Evolutionary conservation across 1,139 yeast genomes (phyloP).

Genomic region (Entelexis sorbosivorans): DNA sequence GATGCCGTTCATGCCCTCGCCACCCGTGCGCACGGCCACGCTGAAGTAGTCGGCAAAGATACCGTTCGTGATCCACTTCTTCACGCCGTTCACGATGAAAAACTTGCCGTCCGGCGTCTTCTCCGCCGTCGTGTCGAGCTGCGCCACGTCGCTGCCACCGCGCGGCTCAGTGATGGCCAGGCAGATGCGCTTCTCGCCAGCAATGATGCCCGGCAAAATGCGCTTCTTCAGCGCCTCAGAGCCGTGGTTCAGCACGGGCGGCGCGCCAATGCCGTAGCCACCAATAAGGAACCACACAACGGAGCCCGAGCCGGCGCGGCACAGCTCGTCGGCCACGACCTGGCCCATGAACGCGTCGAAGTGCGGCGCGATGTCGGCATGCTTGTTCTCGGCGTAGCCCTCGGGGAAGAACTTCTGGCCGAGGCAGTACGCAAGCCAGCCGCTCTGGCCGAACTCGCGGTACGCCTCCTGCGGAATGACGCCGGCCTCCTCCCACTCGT

Average conservation of each 20-base stretch:
- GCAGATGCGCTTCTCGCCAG: constrained; percentile 36
- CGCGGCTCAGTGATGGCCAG: constrained; percentile 37
- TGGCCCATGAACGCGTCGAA: constrained; percentile 34
- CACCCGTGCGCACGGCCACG: constrained; percentile 40
- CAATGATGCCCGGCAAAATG: constrained; percentile 31
- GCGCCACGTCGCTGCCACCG: constrained; percentile 39
- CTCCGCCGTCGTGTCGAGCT: constrained; percentile 33
- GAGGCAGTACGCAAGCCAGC: constrained; percentile 28
- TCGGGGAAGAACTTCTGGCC: constrained; percentile 31
- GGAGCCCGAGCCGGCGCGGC: constrained; percentile 36
- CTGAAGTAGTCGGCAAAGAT: constrained; percentile 36
- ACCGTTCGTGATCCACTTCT: constrained; percentile 40
- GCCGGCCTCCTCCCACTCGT: constrained; percentile 37
- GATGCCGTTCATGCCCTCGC: constrained; percentile 34
- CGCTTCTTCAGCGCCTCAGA: constrained; percentile 30
- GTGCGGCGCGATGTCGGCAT: constrained; percentile 29
- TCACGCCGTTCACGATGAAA: constrained; percentile 37
- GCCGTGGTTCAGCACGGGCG: constrained; percentile 34
- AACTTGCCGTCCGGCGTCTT: constrained; percentile 35
- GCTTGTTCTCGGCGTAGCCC: constrained; percentile 29
- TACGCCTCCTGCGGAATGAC: constrained; percentile 30
- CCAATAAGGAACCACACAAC: constrained; percentile 35
- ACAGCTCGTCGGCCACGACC: constrained; percentile 33
- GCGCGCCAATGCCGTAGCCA: constrained; percentile 35
- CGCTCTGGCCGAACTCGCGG: constrained; percentile 29